Percentiles rank a stretch among this genome's conserved stretches.
Evolutionary conservation across 805 yeast genomes (phyloP).

Genomic region (Pichia cephalocereana): DNA sequence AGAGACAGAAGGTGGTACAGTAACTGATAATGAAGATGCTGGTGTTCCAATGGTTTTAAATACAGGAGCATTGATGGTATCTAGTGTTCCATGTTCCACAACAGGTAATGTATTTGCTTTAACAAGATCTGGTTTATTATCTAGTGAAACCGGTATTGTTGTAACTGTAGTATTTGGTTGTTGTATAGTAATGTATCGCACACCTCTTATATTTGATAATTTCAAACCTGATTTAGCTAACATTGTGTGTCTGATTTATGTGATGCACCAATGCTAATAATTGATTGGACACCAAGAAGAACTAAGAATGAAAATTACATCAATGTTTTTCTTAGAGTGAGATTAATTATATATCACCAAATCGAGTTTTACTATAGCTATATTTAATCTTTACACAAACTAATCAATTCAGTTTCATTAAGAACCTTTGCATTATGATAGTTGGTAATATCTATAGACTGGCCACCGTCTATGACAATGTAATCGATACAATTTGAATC

Average conservation of each 20-base stretch:
- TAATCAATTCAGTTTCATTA: background rate
- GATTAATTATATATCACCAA: too few relatives aligned
- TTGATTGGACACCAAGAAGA: too few relatives aligned
- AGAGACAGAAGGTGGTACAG: slow-evolving; percentile 53
- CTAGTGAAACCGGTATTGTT: slow-evolving; percentile 7
- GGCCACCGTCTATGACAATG: background rate
- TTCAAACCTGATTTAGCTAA: background rate
- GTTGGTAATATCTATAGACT: too few relatives aligned
- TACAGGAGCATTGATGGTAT: slow-evolving; percentile 14
- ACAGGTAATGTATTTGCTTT: background rate
- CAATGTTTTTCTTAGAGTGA: too few relatives aligned
- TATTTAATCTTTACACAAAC: background rate
- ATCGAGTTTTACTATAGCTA: too few relatives aligned
- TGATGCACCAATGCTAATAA: too few relatives aligned
- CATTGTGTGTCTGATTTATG: background rate
- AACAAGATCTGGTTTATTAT: background rate
- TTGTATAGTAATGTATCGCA: slow-evolving; percentile 14
- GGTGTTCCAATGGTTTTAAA: slow-evolving; percentile 40
- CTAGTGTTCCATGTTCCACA: background rate
- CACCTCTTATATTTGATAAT: background rate
- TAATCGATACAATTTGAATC: background rate
- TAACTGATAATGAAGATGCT: slow-evolving; percentile 38
- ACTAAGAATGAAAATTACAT: too few relatives aligned
- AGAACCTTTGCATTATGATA: background rate
- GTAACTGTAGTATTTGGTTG: slow-evolving; percentile 7